Evolutionary conservation across 2,329 filamentous ascomycete genomes (phyloP).

Genomic region (Fusarium dimerum): DNA sequence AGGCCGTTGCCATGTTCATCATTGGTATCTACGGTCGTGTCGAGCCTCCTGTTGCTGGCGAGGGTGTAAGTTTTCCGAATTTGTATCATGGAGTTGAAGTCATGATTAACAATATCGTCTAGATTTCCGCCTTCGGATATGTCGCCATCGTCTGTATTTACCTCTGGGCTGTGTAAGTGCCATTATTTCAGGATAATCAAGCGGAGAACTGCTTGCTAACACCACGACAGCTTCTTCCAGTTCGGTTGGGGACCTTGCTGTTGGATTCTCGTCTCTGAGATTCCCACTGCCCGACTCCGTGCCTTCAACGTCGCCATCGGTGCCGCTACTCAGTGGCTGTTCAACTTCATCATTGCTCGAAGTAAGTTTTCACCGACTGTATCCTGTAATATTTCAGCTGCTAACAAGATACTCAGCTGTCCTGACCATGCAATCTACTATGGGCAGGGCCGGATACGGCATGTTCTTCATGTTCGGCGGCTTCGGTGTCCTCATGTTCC

Average conservation of each 20-base stretch:
- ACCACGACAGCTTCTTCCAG: constrained; percentile 55
- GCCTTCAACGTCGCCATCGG: constrained; percentile 68
- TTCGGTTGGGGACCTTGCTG: constrained; percentile 71
- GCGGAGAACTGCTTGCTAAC: constrained; percentile 17
- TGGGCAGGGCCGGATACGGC: constrained; percentile 37
- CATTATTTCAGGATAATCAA: background rate
- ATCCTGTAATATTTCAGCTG: background rate
- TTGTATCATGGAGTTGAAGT: no score
- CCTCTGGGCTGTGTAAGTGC: constrained; percentile 60
- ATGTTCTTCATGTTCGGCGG: constrained; percentile 70
- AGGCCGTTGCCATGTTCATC: constrained; percentile 66
- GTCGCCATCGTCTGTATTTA: constrained; percentile 72
- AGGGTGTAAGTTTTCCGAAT: constrained; percentile 37
- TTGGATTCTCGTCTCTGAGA: constrained; percentile 72
- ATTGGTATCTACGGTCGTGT: constrained; percentile 71
- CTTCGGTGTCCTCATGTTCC: constrained; percentile 65
- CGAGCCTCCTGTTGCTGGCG: constrained; percentile 54
- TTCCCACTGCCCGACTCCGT: constrained; percentile 66
- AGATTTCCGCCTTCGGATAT: constrained; percentile 66
- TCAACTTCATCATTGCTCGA: constrained; percentile 72
- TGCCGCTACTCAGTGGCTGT: constrained; percentile 71
- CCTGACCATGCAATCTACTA: background rate
- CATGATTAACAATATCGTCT: background rate
- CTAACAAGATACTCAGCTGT: constrained; percentile 5
- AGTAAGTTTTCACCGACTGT: constrained; percentile 36